Evolutionary conservation across 129 eudicot genomes (phyloP), one percentile per base, ranked within the genome.

Genomic region (Artemisia argyi): DNA sequence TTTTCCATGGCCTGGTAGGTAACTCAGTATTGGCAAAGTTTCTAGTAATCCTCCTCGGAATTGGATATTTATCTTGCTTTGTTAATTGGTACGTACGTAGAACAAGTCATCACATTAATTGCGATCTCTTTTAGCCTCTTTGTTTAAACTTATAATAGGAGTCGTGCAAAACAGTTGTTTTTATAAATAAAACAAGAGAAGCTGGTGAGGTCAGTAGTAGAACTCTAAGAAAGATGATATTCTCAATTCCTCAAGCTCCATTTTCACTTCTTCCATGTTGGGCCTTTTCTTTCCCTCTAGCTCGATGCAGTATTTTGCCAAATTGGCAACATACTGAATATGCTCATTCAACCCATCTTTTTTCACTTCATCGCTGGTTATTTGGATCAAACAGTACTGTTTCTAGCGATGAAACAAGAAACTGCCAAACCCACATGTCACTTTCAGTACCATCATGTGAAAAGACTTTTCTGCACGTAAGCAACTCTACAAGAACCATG

Each of bases 231-330:
- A 53, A 3, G 7, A 65, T 26, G 14, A 57, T 49, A 39, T 22
- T 35, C 22, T 58, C 1, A 68, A 5, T 20, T 49, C 71, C n/a
- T 35, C 12, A 14, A 78, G 77, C 44, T 52, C 69, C 35, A 28
- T 44, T 66, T 72, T 72, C 69, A 79, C 83, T 18, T 60, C 56
- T 16, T 19, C 42, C 70, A 72, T 73, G 42, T 32, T 65, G 30
- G 83, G 78, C 65, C 83, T 72, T 66, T 66, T 79, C 74, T 59
- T 79, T 2, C 78, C 78, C 49, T 72, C 74, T 48, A 79, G 20
- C 18, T 79, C 69, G 3, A 72, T 12, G 61, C 78, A 79, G 7
- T 57, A 17, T 73, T 79, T 72, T 10, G 74, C 83, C 19, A 79
- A 28, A 46, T 15, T 49, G 1, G 61, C 72, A 0, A n/a, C n/a